Conservation (phyloP, 2,329 filamentous ascomycete genomes). For the Diaporthe nobilis region DNA sequence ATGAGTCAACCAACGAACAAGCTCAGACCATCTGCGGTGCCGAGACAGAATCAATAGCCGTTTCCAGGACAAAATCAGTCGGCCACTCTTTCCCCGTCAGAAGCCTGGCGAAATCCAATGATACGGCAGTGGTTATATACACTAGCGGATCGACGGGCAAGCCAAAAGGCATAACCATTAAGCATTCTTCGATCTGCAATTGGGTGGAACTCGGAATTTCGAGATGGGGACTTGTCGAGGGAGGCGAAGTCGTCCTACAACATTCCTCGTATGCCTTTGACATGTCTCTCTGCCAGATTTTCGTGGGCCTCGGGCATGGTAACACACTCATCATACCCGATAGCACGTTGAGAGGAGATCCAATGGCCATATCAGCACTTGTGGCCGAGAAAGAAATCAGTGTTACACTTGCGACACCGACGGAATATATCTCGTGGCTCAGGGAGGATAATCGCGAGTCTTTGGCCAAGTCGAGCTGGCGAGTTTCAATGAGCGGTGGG, state of each 20-base stretch:
- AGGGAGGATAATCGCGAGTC: conserved; percentile 38
- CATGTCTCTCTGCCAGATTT: conserved; percentile 50
- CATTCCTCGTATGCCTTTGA: conserved; percentile 55
- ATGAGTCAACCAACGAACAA: background rate
- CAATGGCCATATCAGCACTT: conserved; percentile 48
- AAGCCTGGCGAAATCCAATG: background rate
- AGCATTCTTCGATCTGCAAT: conserved; percentile 42
- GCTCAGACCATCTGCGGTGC: background rate
- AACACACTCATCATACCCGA: conserved; percentile 51
- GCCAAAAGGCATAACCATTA: conserved; percentile 54
- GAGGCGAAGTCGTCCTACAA: conserved; percentile 50
- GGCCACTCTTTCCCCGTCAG: background rate
- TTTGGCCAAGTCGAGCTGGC: conserved; percentile 48
- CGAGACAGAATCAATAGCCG: background rate
- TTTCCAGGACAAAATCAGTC: background rate
- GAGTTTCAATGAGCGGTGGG: conserved; percentile 50
- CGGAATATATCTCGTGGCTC: conserved; percentile 51
- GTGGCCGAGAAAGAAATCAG: conserved; percentile 52
- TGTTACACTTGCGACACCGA: conserved; percentile 52
- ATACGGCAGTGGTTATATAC: conserved; percentile 46
- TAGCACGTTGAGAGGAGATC: conserved; percentile 49
- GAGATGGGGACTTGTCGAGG: conserved; percentile 34
- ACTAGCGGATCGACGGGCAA: conserved; percentile 43
- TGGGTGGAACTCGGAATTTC: conserved; percentile 41
- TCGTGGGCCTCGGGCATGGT: conserved; percentile 49